These are phyloP conservation scores for Penicillium sp. DNA, from an alignment of 2,329 filamentous ascomycete species.

Conservation along the genomic window DNA sequence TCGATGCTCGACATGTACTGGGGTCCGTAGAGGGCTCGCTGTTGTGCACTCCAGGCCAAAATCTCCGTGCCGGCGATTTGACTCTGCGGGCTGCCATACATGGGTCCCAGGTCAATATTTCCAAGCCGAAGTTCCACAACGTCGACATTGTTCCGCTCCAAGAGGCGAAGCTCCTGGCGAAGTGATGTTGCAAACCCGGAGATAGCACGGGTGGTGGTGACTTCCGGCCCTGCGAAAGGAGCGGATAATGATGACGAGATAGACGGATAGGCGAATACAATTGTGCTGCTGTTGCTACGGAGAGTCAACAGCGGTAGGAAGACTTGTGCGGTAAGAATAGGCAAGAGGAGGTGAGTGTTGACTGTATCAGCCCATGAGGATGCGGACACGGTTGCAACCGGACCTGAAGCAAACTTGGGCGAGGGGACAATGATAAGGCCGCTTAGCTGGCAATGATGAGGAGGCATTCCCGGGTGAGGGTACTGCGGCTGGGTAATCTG, in stretches of 20 bases:
- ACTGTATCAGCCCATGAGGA: slow-evolving; percentile 83
- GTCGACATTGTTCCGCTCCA: slow-evolving; percentile 56
- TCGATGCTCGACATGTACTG: slow-evolving; percentile 43
- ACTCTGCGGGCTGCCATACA: slow-evolving; percentile 42
- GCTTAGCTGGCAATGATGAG: slow-evolving; percentile 69
- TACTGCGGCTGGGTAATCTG: slow-evolving; percentile 69
- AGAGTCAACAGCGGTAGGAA: slow-evolving; percentile 73
- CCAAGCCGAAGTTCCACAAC: slow-evolving; percentile 87
- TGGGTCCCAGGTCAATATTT: slow-evolving; percentile 76
- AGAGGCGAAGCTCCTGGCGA: slow-evolving; percentile 67
- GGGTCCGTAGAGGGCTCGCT: slow-evolving; percentile 48
- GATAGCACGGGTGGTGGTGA: slow-evolving; percentile 77
- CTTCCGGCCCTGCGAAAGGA: slow-evolving; percentile 63
- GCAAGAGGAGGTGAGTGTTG: slow-evolving; percentile 85
- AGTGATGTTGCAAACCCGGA: slow-evolving; percentile 78
- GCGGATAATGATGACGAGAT: slow-evolving; percentile 42
- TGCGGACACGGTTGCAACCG: slow-evolving; percentile 77
- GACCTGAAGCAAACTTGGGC: slow-evolving; percentile 70
- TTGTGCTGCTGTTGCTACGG: slow-evolving; percentile 48
- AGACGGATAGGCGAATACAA: slow-evolving; percentile 43
- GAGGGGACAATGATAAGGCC: slow-evolving; percentile 77
- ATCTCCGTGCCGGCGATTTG: slow-evolving; percentile 47
- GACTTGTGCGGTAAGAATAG: slow-evolving; percentile 79
- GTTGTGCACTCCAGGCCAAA: slow-evolving; percentile 54
- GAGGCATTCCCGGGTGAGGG: slow-evolving; percentile 67